Percentiles rank a stretch among this genome's conserved stretches.
phyloP scores from a whole-genome alignment of 768 basidiomycete species.

The Candolleomyces aberdarensis region DNA sequence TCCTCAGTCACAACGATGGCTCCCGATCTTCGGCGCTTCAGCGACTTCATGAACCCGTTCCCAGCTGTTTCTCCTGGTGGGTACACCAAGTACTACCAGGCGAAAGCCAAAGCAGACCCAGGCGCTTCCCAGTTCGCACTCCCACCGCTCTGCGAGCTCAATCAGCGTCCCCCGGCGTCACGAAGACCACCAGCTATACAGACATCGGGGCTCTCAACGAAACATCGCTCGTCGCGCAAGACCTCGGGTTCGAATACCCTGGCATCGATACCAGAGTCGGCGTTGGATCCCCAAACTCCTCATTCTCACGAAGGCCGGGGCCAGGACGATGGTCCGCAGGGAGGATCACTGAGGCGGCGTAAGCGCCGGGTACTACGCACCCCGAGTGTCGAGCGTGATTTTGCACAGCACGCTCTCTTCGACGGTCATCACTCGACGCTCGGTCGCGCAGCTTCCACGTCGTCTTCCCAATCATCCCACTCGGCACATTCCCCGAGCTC shows the following conservation, averaged over 20 bases:
- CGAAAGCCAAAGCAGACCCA: constrained; percentile 7
- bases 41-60: constrained; percentile 35
- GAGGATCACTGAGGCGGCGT: constrained; percentile 24
- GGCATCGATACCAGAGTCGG: background rate
- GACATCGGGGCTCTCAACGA: background rate
- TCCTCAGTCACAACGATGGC: constrained; percentile 18
- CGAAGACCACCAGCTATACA: background rate
- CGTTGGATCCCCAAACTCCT: background rate
- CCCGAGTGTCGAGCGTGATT: constrained; percentile 35
- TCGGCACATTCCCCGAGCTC: constrained; percentile 4
- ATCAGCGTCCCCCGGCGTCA: constrained; percentile 7
- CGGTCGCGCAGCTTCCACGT: constrained; percentile 4
- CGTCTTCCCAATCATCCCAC: constrained; percentile 12
- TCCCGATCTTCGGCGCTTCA: constrained; percentile 34
- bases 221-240: background rate
- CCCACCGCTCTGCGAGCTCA: constrained; percentile 4
- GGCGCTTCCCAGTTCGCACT: constrained; percentile 7
- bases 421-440: constrained; percentile 10
- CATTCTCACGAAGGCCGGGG: background rate
- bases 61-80: constrained; percentile 38
- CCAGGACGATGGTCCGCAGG: constrained; percentile 4
- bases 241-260: background rate
- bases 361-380: constrained; percentile 31
- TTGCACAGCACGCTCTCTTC: constrained; percentile 18
- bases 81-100: constrained; percentile 38